Base-by-base conservation (phyloP, 2,329 filamentous ascomycete species). In the Mariannaea elegans region DNA sequence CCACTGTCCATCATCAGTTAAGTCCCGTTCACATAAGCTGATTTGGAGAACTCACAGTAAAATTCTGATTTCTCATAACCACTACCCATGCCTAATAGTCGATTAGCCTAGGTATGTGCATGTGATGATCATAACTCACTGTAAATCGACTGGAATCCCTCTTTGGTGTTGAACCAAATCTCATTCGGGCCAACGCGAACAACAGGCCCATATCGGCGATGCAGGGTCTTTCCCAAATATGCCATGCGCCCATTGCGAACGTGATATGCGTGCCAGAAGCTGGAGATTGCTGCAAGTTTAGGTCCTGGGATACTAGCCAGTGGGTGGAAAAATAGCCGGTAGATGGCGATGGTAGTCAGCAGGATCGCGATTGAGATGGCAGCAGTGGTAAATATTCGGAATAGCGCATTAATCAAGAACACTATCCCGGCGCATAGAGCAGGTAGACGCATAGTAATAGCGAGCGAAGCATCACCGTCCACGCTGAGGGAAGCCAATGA, bases 121-220 rank as follows among this genome's bases (percentile, higher is more conserved):
- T 39, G 4, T 19, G 13, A 18, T 6, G 7, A 6, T 2, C 21
- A 24, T 32, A 2, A 67, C 77, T 16, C 61, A 82, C 82, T 73
- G 68, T 85, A 85, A 7, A 84, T 82, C 1, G 72, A 65, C 54
- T 77, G 77, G 59, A 81, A 83, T 0, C 79, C 83, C 46, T 83
- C 80, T 19, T 69, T 75, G 3, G 77, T 81, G 57, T 81, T 72
- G 24, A 85, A 80, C 80, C 83, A 85, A 6, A 86, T 76, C 65
- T 86, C 83, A 31, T 84, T 78, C 0, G 84, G 84, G 0, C 81
- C 81, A 7, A 86, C 78, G 0, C 84, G 77, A n/a, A 87, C 84
- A 2, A 78, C 72, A 0, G 81, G 77, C 0, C 84, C 84, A 59
- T 85, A 85, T 10, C 58, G 69, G 0, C 65, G 59, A 54, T 85